Conservation (phyloP, 768 basidiomycete species). For the Tulasnella sp. region DNA sequence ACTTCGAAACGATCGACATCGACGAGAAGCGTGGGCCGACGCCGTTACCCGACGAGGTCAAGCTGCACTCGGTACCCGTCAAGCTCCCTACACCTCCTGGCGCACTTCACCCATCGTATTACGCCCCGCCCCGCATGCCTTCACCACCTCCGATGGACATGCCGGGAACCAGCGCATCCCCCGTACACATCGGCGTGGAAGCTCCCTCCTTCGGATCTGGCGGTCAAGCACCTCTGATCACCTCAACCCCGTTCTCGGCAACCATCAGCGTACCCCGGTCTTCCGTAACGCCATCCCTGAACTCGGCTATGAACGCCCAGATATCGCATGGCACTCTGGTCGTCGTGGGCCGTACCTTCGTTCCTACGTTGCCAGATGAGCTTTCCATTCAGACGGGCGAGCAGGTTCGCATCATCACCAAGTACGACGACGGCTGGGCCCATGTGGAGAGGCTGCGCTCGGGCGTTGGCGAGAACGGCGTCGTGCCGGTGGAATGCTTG, state of each 20-base stretch:
- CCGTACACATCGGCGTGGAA: not conserved
- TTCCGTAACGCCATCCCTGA: not conserved
- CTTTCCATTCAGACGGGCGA: constrained; percentile 9
- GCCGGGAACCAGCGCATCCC: not conserved
- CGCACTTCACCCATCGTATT: constrained; percentile 2
- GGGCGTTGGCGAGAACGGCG: constrained; percentile 9
- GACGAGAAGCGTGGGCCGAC: constrained; percentile 9
- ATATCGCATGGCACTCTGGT: not conserved
- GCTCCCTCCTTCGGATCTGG: not conserved
- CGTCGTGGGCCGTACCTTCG: constrained; percentile 12
- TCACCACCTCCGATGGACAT: constrained; percentile 3
- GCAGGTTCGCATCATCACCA: not conserved
- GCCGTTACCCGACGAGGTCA: not conserved
- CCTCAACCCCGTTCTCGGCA: constrained; percentile 4
- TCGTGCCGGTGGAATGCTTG: constrained; percentile 13
- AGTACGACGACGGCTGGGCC: constrained; percentile 13
- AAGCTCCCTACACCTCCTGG: not conserved
- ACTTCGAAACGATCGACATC: constrained; percentile 11
- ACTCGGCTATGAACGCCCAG: not conserved
- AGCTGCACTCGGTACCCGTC: not conserved
- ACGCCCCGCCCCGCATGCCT: constrained; percentile 3
- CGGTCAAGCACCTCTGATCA: not conserved
- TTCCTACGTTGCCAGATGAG: constrained; percentile 12
- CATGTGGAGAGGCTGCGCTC: constrained; percentile 8
- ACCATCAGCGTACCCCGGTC: not conserved